Percentiles rank a stretch among this genome's conserved stretches.
phyloP scores from a whole-genome alignment of 2,329 filamentous ascomycete species.

The Neurospora sp. region DNA sequence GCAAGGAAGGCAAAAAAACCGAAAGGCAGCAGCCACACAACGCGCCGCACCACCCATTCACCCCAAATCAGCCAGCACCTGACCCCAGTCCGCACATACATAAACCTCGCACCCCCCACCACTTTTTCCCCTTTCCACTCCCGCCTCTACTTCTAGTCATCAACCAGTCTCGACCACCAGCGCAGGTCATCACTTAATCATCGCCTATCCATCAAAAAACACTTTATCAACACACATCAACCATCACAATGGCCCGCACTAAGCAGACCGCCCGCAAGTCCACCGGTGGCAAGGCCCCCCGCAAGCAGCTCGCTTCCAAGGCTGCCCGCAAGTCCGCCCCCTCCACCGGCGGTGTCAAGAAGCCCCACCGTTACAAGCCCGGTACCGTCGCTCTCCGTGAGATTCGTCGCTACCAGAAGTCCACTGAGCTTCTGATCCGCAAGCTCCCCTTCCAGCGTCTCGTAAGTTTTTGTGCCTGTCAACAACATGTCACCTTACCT shows the following conservation, averaged over 20 bases:
- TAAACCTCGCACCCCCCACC: slow-evolving; percentile 35
- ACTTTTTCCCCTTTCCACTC: slow-evolving; percentile 28
- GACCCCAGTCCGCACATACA: slow-evolving; percentile 22
- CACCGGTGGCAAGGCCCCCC: slow-evolving; percentile 67
- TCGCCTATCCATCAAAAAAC: slow-evolving; percentile 14
- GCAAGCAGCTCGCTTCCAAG: slow-evolving; percentile 99
- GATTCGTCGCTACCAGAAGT: slow-evolving; percentile 97
- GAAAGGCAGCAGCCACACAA: background rate
- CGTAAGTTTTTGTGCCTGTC: slow-evolving; percentile 34
- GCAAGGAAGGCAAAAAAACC: slow-evolving; percentile 7
- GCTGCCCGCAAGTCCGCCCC: slow-evolving; percentile 96
- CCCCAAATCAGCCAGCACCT: slow-evolving; percentile 27
- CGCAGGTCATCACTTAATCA: slow-evolving; percentile 22
- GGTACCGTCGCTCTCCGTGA: slow-evolving; percentile 96
- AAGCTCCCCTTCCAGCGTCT: slow-evolving; percentile 98
- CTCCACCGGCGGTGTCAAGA: slow-evolving; percentile 94
- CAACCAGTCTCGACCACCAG: slow-evolving; percentile 22
- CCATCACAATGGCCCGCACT: slow-evolving; percentile 49
- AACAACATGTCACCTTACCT: slow-evolving; percentile 5
- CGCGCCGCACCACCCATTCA: slow-evolving; percentile 8
- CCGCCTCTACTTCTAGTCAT: slow-evolving; percentile 18
- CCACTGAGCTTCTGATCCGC: slow-evolving; percentile 88
- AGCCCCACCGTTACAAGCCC: slow-evolving; percentile 84
- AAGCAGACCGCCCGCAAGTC: slow-evolving; percentile 66
- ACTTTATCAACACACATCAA: slow-evolving; percentile 17